These are phyloP conservation scores for Phytopythium montanum DNA, from an alignment of 352 stramenopile genomes.

Conservation along the genomic window DNA sequence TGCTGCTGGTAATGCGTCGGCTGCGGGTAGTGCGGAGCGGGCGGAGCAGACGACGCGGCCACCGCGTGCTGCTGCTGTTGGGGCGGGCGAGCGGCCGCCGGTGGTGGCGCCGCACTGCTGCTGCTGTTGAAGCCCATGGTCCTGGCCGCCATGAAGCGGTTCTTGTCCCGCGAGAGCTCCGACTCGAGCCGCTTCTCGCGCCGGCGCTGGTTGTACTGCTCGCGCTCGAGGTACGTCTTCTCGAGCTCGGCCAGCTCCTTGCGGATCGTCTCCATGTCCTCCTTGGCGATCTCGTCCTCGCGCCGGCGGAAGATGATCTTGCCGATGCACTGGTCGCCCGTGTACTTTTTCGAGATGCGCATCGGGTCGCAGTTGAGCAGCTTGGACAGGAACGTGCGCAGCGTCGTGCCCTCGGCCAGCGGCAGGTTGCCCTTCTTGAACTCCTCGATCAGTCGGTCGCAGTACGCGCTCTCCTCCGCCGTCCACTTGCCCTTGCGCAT, in stretches of 20 bases:
- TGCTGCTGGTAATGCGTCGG: constrained; percentile 15
- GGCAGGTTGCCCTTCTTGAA: constrained; percentile 97
- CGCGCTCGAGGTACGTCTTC: constrained; percentile 94
- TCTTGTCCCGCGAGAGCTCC: constrained; percentile 74
- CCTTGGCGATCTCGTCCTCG: constrained; percentile 73
- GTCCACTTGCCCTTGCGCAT: constrained; percentile 97
- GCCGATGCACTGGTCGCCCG: constrained; percentile 97
- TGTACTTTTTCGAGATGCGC: constrained; percentile 99
- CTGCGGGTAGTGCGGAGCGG: not conserved
- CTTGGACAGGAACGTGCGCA: constrained; percentile 97
- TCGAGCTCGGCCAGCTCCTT: constrained; percentile 89
- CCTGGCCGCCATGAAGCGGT: constrained; percentile 40
- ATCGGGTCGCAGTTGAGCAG: constrained; percentile 98
- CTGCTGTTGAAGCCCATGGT: constrained; percentile 28
- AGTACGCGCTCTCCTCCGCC: constrained; percentile 96
- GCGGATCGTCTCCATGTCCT: constrained; percentile 75
- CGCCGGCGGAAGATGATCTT: constrained; percentile 87
- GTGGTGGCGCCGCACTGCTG: not conserved
- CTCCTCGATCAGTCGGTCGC: constrained; percentile 95
- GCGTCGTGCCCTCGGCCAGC: constrained; percentile 96
- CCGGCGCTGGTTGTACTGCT: constrained; percentile 93
- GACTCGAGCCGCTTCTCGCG: constrained; percentile 83
- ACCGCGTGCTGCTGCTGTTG: constrained; percentile 17
- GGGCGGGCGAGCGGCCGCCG: constrained; percentile 4
- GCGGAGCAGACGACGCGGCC: constrained; percentile 3